These are phyloP conservation scores for Ceratocystis diversiconidia DNA, from an alignment of 2,329 filamentous ascomycete species.

Conservation along the genomic window DNA sequence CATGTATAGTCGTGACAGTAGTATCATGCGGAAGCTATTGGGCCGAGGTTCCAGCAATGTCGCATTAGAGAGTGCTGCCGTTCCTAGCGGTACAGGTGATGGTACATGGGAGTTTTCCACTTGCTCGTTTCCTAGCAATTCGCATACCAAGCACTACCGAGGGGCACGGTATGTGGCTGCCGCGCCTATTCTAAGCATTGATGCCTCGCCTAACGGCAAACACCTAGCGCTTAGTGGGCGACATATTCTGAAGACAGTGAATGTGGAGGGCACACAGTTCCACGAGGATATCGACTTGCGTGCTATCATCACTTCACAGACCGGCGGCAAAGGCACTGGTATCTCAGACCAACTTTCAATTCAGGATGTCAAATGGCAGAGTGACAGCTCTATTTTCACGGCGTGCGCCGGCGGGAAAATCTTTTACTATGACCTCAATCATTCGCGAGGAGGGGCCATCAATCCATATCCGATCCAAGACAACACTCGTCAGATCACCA, in stretches of 20 bases:
- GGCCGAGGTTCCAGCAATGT: slow-evolving; percentile 38
- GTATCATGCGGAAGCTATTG: slow-evolving; percentile 47
- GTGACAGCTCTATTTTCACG: slow-evolving; percentile 42
- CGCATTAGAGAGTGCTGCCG: slow-evolving; percentile 29
- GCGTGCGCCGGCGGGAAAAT: slow-evolving; percentile 51
- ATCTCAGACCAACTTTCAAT: slow-evolving; percentile 45
- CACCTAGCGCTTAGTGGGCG: slow-evolving; percentile 43
- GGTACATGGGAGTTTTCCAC: slow-evolving; percentile 1
- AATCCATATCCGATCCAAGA: slow-evolving; percentile 43
- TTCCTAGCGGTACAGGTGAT: slow-evolving; percentile 24
- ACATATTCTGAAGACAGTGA: slow-evolving; percentile 47
- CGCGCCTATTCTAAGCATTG: slow-evolving; percentile 42
- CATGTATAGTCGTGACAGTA: slow-evolving; percentile 26
- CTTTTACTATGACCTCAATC: slow-evolving; percentile 47
- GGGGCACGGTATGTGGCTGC: slow-evolving; percentile 39
- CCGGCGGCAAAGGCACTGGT: slow-evolving; percentile 27
- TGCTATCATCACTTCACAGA: slow-evolving; percentile 38
- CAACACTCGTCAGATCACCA: slow-evolving; percentile 49
- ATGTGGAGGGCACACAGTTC: slow-evolving; percentile 39
- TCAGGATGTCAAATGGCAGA: slow-evolving; percentile 46
- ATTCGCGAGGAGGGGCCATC: slow-evolving; percentile 31
- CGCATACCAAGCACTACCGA: slow-evolving; percentile 41
- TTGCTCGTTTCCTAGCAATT: neutral
- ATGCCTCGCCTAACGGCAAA: slow-evolving; percentile 42
- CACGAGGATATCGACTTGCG: slow-evolving; percentile 45